These are phyloP conservation scores for Pichia sp. DNA, from an alignment of 1,139 yeast genomes.

Conservation along the genomic window DNA sequence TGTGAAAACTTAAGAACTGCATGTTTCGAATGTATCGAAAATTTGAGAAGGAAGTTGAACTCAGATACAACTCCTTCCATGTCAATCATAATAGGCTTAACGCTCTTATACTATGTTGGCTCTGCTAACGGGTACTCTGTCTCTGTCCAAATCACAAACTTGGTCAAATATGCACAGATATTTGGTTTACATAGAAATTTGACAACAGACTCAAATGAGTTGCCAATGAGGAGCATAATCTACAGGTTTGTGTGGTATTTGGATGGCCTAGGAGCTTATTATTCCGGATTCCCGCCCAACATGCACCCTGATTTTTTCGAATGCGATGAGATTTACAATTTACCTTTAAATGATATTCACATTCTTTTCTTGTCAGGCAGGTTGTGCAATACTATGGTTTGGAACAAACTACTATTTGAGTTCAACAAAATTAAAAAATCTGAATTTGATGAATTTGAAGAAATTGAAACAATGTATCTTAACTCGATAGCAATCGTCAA, in stretches of 20 bases:
- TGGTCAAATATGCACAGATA: constrained; percentile 19
- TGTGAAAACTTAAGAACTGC: constrained; percentile 13
- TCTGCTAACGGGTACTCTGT: constrained; percentile 20
- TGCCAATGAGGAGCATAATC: constrained; percentile 19
- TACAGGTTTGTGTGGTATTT: constrained; percentile 23
- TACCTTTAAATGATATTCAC: constrained; percentile 13
- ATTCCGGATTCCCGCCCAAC: constrained; percentile 23
- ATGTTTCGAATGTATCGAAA: constrained; percentile 21
- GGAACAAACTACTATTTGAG: constrained; percentile 19
- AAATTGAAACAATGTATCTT: constrained; percentile 11
- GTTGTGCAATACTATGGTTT: constrained; percentile 19
- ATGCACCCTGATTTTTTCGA: constrained; percentile 19
- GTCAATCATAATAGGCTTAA: constrained; percentile 18
- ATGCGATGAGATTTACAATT: constrained; percentile 16
- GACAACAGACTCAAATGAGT: constrained; percentile 6
- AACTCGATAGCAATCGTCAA: constrained; percentile 14
- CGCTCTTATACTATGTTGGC: constrained; percentile 22
- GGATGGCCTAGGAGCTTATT: constrained; percentile 22
- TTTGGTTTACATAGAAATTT: constrained; percentile 22
- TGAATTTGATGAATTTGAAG: constrained; percentile 7
- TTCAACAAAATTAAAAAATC: constrained; percentile 20
- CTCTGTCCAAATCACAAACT: constrained; percentile 11
- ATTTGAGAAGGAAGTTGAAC: constrained; percentile 17
- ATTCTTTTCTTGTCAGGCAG: constrained; percentile 18
- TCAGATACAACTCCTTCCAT: constrained; percentile 21